These are phyloP conservation scores for Pseudogymnoascus sp. DNA, from an alignment of 2,329 filamentous ascomycete genomes.

Conservation along the genomic window DNA sequence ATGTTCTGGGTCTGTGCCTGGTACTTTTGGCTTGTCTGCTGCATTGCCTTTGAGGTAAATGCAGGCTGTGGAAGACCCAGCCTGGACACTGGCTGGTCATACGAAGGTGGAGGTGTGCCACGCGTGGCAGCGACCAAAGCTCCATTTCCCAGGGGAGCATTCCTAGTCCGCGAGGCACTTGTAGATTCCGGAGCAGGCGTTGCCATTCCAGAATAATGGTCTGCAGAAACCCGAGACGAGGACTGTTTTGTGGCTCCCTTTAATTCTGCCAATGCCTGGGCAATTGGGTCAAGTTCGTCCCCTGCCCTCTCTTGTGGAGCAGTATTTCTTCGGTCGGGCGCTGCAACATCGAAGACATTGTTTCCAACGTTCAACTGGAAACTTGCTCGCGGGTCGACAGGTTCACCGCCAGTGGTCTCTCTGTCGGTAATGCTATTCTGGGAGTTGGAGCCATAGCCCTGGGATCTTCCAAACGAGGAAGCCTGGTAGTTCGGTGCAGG, in stretches of 20 bases:
- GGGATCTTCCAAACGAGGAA: slow-evolving; percentile 26
- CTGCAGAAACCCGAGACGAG: slow-evolving; percentile 79
- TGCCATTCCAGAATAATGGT: slow-evolving; percentile 86
- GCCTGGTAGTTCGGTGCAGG: neutral
- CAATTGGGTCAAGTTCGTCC: slow-evolving; percentile 74
- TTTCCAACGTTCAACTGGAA: slow-evolving; percentile 91
- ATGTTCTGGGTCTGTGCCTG: slow-evolving; percentile 74
- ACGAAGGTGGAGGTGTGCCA: slow-evolving; percentile 79
- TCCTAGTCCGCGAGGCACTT: slow-evolving; percentile 37
- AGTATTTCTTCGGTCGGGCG: slow-evolving; percentile 54
- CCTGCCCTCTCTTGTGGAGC: slow-evolving; percentile 37
- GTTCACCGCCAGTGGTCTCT: slow-evolving; percentile 64
- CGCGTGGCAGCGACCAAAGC: slow-evolving; percentile 49
- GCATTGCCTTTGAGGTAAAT: slow-evolving; percentile 90
- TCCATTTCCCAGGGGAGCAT: slow-evolving; percentile 31
- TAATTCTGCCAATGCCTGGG: slow-evolving; percentile 81
- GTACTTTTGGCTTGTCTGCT: slow-evolving; percentile 86
- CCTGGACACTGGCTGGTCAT: slow-evolving; percentile 65
- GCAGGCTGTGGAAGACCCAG: slow-evolving; percentile 86
- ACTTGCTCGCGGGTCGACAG: slow-evolving; percentile 84
- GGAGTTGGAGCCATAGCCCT: slow-evolving; percentile 32
- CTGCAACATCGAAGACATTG: slow-evolving; percentile 89
- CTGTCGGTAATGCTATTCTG: slow-evolving; percentile 31
- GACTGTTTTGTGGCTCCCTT: slow-evolving; percentile 81
- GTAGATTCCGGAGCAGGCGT: slow-evolving; percentile 59